A percentile compares a stretch with the other conserved stretches of the same genome.
These are phyloP conservation scores for Cucurbita pepo DNA, from an alignment of 306 rosid species.

Conservation along the genomic window DNA sequence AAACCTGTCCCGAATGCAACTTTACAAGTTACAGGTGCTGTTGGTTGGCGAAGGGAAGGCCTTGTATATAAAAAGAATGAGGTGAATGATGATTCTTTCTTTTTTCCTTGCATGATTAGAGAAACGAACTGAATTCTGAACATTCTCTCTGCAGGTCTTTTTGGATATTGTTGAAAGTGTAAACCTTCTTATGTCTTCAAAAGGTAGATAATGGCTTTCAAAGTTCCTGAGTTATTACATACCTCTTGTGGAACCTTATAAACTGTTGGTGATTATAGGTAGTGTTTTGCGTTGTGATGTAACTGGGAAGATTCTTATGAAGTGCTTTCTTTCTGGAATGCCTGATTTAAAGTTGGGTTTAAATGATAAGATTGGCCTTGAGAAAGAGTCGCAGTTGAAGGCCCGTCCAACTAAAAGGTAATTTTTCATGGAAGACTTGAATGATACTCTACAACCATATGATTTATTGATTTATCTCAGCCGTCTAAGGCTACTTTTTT, in stretches of 20 bases:
- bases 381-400: slow-evolving; percentile 80
- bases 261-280: slow-evolving; percentile 32
- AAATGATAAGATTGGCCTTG: slow-evolving; percentile 94
- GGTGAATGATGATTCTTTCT: slow-evolving; percentile 19
- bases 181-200: slow-evolving; percentile 90
- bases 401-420: slow-evolving; percentile 85
- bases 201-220: slow-evolving; percentile 37
- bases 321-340: slow-evolving; percentile 95
- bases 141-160: slow-evolving; percentile 46
- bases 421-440: slow-evolving; percentile 8
- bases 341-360: slow-evolving; percentile 93
- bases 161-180: slow-evolving; percentile 89
- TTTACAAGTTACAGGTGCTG: slow-evolving; percentile 91
- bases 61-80: slow-evolving; percentile 80
- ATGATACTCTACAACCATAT: neutral
- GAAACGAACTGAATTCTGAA: neutral
- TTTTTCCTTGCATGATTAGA: neutral
- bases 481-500: neutral
- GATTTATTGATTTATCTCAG: slow-evolving; percentile 2
- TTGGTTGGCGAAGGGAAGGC: slow-evolving; percentile 97
- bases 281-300: slow-evolving; percentile 88
- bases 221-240: neutral
- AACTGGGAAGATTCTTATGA: slow-evolving; percentile 85
- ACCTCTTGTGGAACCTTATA: slow-evolving; percentile 10
- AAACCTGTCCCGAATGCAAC: slow-evolving; percentile 85